Percentiles rank a stretch among this genome's conserved stretches.
Conservation (phyloP, 495 filamentous ascomycete genomes). For the Penicillium taxi region DNA sequence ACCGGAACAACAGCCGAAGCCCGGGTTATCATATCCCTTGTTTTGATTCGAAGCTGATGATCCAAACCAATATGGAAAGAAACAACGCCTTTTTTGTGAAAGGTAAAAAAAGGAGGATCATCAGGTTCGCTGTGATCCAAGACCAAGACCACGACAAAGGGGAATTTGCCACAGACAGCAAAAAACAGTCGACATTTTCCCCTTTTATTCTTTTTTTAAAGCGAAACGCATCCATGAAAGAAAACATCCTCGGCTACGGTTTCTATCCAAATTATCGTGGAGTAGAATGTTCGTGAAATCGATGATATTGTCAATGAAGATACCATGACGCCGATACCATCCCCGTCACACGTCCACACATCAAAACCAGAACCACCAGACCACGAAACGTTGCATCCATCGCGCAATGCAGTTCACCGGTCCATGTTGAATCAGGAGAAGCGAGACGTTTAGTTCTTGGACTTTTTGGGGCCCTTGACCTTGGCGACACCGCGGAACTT, state of each 20-base stretch:
- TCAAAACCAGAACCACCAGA: conserved; percentile 18
- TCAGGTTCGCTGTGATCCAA: conserved; percentile 16
- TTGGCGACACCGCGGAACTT: conserved; percentile 91
- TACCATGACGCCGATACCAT: conserved; percentile 8
- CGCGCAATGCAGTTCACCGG: conserved; percentile 12
- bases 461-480: conserved; percentile 78
- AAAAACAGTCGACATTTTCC: conserved; percentile 9
- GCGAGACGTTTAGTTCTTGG: conserved; percentile 40
- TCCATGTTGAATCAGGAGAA: conserved; percentile 15
- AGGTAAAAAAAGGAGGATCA: conserved; percentile 17
- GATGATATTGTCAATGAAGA: conserved; percentile 1
- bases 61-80: conserved; percentile 18
- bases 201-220: conserved; percentile 5
- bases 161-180: background rate
- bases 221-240: conserved; percentile 8
- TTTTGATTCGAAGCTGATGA: conserved; percentile 19
- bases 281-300: too few relatives aligned
- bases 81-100: conserved; percentile 25
- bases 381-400: conserved; percentile 19
- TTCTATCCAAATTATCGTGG: too few relatives aligned
- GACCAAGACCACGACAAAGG: conserved; percentile 11
- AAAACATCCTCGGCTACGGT: too few relatives aligned
- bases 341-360: conserved; percentile 7
- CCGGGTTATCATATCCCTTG: conserved; percentile 27
- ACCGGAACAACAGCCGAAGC: conserved; percentile 21